Evolutionary conservation across 345 rosid species (phyloP), one percentile per base, ranked within the genome.

Genomic region (Noccaea bulbosa): DNA sequence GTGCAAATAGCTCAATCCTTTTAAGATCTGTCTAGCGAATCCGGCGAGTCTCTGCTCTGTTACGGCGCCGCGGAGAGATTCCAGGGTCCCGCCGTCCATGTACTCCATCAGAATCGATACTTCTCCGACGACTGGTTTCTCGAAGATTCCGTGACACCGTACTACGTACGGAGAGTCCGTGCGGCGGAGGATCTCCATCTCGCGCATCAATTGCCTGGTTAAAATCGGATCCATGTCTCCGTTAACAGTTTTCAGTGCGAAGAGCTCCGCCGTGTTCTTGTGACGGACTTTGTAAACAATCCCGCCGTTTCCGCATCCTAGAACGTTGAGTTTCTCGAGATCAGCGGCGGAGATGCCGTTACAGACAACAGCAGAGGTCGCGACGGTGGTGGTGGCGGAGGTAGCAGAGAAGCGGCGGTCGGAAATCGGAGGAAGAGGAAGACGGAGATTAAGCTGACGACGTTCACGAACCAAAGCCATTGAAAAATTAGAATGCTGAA

Each of bases 301-400:
- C 4, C 98, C 98, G 0, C 98, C 92, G 70, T 92, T 92, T 4
- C 98, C 98, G 67, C 84, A 86, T 41, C 98, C 97, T 0, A 92
- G 83, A 0, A 88, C 95, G 34, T 80, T 63, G 40, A 90, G 79
- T 50, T 72, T 90, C 34, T 92, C 98, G 16, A 90, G 82, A 71
- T 92, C 96, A 4, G 77, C 5, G 35, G 56, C 38, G 27, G 84
- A 67, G 34, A 80, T 53, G 5, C 60, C 34, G 52, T 73, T n/a
- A 68, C 48, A 52, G 11, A 71, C 5, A 22, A 67, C 44, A 41
- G 5, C 7, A 2, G 77, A 22, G 47, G 55, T 2, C 52, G 52
- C 15, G 46, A 35, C 9, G 17, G 71, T n/a, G 12, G 33, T 39
- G 72, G 33, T 39, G 72, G 41, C 7, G 17, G 75, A 3, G 6